Evolutionary conservation across 768 basidiomycete genomes (phyloP).

Genomic region (Mycena venus): DNA sequence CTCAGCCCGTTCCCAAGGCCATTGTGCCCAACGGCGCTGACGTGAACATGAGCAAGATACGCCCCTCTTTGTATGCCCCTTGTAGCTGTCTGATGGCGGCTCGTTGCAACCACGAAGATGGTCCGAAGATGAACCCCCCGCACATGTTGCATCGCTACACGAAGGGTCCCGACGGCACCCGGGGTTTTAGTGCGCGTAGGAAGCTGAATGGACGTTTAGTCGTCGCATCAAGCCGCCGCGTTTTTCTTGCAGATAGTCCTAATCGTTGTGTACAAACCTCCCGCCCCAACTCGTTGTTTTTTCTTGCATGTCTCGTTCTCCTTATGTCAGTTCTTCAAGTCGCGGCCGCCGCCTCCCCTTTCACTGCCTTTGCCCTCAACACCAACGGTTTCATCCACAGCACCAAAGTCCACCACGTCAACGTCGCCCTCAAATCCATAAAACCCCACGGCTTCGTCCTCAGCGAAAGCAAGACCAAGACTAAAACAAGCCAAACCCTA

Average conservation of each 20-base stretch:
- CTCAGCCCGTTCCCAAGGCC: background rate
- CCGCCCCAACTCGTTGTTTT: background rate
- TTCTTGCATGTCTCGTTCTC: background rate
- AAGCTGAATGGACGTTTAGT: background rate
- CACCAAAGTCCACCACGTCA: background rate
- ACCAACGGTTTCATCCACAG: background rate
- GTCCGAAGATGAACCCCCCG: background rate
- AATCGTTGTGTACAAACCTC: background rate
- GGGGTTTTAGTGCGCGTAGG: background rate
- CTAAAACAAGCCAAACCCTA: background rate
- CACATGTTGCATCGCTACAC: background rate
- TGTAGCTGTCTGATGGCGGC: background rate
- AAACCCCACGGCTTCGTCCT: constrained; percentile 5
- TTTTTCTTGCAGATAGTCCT: background rate
- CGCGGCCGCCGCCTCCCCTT: background rate
- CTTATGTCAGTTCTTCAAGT: background rate
- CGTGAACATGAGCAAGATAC: background rate
- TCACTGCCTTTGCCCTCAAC: constrained; percentile 2
- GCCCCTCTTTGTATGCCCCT: background rate
- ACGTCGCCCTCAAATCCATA: background rate
- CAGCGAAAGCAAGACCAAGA: constrained; percentile 9
- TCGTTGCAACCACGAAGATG: background rate
- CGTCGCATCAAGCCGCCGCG: background rate
- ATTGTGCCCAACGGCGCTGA: background rate
- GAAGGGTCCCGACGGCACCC: constrained; percentile 19